phyloP scores from a whole-genome alignment of 768 basidiomycete genomes.

The Postia placenta region DNA sequence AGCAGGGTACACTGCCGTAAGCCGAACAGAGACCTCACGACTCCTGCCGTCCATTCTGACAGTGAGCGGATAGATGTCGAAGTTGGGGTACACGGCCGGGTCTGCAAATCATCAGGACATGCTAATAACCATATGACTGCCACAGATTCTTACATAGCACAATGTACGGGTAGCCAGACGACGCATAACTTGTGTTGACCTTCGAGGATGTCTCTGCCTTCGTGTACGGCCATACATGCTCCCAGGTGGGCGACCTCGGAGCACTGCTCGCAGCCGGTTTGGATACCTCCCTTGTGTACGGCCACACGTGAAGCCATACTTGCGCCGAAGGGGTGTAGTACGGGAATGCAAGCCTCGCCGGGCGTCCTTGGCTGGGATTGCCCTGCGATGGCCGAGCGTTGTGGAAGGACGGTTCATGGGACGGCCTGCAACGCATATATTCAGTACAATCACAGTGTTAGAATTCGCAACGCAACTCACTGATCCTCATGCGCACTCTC shows the following conservation, averaged over 20 bases:
- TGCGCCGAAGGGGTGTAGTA: background rate
- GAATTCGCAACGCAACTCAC: background rate
- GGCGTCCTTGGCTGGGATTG: too few species aligned
- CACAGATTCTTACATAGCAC: constrained; percentile 17
- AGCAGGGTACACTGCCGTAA: constrained; percentile 9
- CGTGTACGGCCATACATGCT: constrained; percentile 16
- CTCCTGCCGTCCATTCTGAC: constrained; percentile 4
- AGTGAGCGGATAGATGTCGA: constrained; percentile 23
- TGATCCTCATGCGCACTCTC: background rate
- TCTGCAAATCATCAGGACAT: constrained; percentile 22
- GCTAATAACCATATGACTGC: background rate
- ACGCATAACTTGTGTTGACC: too few species aligned
- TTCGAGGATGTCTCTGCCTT: too few species aligned
- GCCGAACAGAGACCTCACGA: constrained; percentile 2
- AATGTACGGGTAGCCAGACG: constrained; percentile 28
- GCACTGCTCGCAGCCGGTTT: background rate
- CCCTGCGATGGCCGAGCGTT: too few species aligned
- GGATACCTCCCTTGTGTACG: constrained; percentile 1
- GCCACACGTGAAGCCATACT: constrained; percentile 12
- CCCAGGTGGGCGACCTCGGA: too few species aligned
- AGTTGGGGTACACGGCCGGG: constrained; percentile 30
- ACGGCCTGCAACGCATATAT: too few species aligned
- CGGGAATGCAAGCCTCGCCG: background rate
- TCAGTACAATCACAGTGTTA: too few species aligned
- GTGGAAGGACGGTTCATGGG: too few species aligned